Base-by-base conservation (phyloP, 768 basidiomycete species). In the Mycena capillaripes region DNA sequence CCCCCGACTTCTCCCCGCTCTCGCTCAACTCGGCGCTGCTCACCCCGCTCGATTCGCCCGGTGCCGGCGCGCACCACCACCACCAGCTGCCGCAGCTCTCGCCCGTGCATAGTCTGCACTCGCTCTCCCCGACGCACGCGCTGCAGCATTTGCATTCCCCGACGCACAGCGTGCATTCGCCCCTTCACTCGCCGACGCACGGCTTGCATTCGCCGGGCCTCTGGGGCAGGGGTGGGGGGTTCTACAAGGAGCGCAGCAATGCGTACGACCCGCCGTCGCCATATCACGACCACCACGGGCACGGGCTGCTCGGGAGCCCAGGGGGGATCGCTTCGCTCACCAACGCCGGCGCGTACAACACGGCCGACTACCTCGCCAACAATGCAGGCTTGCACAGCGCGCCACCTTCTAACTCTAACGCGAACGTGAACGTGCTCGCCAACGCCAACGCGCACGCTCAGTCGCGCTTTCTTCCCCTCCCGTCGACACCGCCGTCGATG, bases 1-100 rank as follows among this genome's bases (percentile, higher is more conserved):
- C 87, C 23, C 87, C 87, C 3, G 88, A 88, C 73, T 78, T 88
- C 55, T 89, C 88, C 44, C 88, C 88, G 27, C 83, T 84, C 46
- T 89, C 88, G 52, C 83, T 84, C 4, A 78, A 83, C 30, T 87
- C 87, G 27, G 82, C 86, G 23, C 81, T 89, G 21, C 78, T 88
- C 38, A 89, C 89, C 0, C 88, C 88, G 8, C 84, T 86, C 61
- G 88, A 89, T 63, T 75, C 84, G 50, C 87, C 88, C 3, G 38
- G 38, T n/a, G n/a, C n/a, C n/a, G n/a, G n/a, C n/a, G n/a, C n/a
- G 27, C 87, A 86, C 59, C 61, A 70, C 83, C 21, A 44, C 38
- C 58, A 38, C 6, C 73, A 70, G 32, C 59, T 64, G 64, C 60
- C 70, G 17, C 7, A 55, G 36, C 60, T 61, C 14, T 69, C 66